Percentiles rank a stretch among this genome's conserved stretches.
Conservation (phyloP, 164 flowering plant genomes). For the Echeveria elegans region DNA sequence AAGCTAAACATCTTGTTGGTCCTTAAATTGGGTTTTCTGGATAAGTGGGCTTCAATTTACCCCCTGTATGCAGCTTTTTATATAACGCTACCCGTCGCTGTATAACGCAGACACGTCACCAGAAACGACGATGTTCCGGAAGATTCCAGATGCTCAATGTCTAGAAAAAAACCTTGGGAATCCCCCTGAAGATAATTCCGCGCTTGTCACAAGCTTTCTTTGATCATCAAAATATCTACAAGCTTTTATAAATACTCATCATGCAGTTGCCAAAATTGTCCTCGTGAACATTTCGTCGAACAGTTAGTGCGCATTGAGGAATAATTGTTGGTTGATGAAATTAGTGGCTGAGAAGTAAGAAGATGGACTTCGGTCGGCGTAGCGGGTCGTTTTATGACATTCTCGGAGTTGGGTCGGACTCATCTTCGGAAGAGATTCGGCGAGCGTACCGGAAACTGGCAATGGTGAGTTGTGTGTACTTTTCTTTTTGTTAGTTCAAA, state of each 20-base stretch:
- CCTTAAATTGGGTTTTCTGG: no score
- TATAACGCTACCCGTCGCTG: no score
- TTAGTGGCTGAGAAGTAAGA: neutral
- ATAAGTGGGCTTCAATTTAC: no score
- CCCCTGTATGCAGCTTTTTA: no score
- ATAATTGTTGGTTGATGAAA: no score
- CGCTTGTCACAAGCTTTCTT: no score
- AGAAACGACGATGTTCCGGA: neutral
- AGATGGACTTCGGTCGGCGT: neutral
- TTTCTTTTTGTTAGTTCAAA: neutral
- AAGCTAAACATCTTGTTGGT: no score
- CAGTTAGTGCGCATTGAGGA: neutral
- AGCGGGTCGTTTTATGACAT: constrained; percentile 30
- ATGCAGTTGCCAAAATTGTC: neutral
- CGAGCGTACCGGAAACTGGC: constrained; percentile 50
- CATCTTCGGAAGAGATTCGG: constrained; percentile 42
- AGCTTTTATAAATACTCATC: neutral
- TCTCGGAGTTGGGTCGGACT: constrained; percentile 30
- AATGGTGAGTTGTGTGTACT: constrained; percentile 24
- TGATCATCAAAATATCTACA: neutral
- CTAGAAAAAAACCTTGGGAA: neutral
- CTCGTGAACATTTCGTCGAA: neutral
- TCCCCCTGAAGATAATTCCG: neutral
- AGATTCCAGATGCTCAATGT: neutral
- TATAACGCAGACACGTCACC: neutral